Percentiles rank a stretch among this genome's conserved stretches.
phyloP scores from a whole-genome alignment of 176 grass and related monocot species.

The Stipa capillata region DNA sequence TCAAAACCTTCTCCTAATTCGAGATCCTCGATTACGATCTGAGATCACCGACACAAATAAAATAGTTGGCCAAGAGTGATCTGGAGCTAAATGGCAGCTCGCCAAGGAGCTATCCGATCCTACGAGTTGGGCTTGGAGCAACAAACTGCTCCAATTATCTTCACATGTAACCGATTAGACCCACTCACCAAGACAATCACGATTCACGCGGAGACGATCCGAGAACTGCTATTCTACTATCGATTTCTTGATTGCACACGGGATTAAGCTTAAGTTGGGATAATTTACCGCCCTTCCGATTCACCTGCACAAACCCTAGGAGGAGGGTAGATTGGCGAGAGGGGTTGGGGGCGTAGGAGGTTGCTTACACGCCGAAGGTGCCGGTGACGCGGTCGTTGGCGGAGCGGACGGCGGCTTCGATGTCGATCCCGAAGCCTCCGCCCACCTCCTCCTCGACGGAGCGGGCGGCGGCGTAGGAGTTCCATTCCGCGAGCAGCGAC shows the following conservation, averaged over 20 bases:
- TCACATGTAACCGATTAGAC: not conserved
- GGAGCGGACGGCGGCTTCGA: conserved; percentile 82
- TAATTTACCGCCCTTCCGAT: not conserved
- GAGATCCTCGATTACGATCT: not conserved
- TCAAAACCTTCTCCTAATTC: not conserved
- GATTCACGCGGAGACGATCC: not conserved
- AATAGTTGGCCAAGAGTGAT: not conserved
- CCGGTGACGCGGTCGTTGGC: conserved; percentile 83
- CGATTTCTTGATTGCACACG: not conserved
- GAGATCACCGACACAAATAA: not conserved
- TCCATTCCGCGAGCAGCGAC: conserved; percentile 90
- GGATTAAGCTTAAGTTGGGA: not conserved
- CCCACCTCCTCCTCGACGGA: conserved; percentile 52
- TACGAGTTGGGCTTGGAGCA: not conserved
- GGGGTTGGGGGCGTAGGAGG: not conserved
- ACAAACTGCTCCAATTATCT: not conserved
- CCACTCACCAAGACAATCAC: not conserved
- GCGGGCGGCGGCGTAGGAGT: conserved; percentile 91
- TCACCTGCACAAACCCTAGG: not conserved
- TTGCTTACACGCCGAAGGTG: conserved; percentile 67
- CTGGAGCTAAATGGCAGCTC: not conserved
- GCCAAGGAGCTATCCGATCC: not conserved
- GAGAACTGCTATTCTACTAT: not conserved
- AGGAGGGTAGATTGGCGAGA: not conserved
- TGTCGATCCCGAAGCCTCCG: conserved; percentile 61